Conservation (phyloP, 2,329 filamentous ascomycete species). For the Furcasterigmium furcatum region DNA sequence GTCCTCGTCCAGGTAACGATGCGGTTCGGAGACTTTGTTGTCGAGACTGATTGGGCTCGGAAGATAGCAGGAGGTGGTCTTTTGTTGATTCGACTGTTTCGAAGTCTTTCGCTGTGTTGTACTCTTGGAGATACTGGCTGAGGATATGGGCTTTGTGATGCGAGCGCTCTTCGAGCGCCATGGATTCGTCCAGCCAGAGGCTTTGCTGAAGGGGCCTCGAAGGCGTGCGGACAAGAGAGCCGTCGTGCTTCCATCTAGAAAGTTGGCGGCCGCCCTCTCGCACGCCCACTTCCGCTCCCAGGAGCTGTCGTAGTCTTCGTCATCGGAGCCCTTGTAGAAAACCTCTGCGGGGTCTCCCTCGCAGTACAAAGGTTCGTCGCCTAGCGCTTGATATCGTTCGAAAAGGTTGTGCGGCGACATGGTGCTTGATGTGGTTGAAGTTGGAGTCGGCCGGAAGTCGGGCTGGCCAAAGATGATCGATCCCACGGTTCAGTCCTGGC, state of each 20-base stretch:
- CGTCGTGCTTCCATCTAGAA: constrained; percentile 52
- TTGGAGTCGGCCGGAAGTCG: no score
- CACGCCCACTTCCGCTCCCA: constrained; percentile 47
- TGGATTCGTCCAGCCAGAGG: constrained; percentile 49
- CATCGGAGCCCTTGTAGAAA: constrained; percentile 54
- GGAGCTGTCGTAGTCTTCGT: constrained; percentile 47
- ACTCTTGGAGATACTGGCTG: neutral
- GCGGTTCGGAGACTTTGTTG: constrained; percentile 20
- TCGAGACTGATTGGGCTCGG: constrained; percentile 37
- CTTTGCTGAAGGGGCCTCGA: constrained; percentile 56
- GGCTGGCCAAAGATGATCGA: no score
- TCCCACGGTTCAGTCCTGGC: no score
- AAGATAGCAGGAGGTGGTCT: constrained; percentile 28
- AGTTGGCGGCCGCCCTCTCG: constrained; percentile 56
- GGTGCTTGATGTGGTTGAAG: neutral
- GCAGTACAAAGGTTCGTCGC: constrained; percentile 39
- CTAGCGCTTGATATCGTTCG: neutral
- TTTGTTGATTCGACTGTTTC: neutral
- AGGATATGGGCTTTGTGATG: no score
- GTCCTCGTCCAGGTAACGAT: constrained; percentile 25
- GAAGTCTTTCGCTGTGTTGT: constrained; percentile 1
- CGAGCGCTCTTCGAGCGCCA: constrained; percentile 33
- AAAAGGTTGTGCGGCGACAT: neutral
- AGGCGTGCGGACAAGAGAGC: constrained; percentile 58
- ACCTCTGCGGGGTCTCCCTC: constrained; percentile 43